Percentiles rank a stretch among this genome's conserved stretches.
These are phyloP conservation scores for Leptodontidium sp. DNA, from an alignment of 2,329 filamentous ascomycete species.

Conservation along the genomic window DNA sequence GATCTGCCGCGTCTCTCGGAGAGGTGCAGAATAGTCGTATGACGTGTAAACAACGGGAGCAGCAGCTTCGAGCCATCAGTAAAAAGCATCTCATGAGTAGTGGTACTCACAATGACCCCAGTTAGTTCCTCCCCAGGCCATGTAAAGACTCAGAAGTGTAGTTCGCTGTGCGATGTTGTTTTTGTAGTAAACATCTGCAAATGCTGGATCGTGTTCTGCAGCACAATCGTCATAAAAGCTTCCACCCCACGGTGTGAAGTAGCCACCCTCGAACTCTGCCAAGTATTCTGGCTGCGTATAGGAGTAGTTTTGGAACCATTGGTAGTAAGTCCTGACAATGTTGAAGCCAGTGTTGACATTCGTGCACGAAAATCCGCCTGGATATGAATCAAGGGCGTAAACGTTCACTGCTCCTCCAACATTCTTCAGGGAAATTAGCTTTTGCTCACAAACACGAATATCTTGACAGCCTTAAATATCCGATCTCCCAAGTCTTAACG, in stretches of 20 bases:
- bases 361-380: conserved; percentile 58
- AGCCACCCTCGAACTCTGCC: conserved; percentile 62
- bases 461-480: too few relatives aligned
- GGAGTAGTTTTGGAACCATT: conserved; percentile 65
- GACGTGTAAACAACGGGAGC: conserved; percentile 58
- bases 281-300: conserved; percentile 61
- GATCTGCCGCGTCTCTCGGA: conserved; percentile 62
- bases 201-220: conserved; percentile 55
- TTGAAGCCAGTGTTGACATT: conserved; percentile 58
- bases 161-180: conserved; percentile 60
- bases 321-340: conserved; percentile 60
- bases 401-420: conserved; percentile 63
- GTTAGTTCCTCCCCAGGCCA: conserved; percentile 63
- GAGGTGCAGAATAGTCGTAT: conserved; percentile 56
- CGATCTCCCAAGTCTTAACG: too few relatives aligned
- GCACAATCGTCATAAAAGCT: conserved; percentile 59
- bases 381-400: conserved; percentile 57
- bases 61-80: conserved; percentile 44
- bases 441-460: not conserved
- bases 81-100: not conserved
- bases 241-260: conserved; percentile 61
- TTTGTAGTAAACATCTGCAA: conserved; percentile 64
- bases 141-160: conserved; percentile 59
- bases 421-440: conserved; percentile 41
- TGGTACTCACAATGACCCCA: conserved; percentile 57